Evolutionary conservation across 192 early-diverging fungal species (phyloP).

Genomic region (Podila minutissima): DNA sequence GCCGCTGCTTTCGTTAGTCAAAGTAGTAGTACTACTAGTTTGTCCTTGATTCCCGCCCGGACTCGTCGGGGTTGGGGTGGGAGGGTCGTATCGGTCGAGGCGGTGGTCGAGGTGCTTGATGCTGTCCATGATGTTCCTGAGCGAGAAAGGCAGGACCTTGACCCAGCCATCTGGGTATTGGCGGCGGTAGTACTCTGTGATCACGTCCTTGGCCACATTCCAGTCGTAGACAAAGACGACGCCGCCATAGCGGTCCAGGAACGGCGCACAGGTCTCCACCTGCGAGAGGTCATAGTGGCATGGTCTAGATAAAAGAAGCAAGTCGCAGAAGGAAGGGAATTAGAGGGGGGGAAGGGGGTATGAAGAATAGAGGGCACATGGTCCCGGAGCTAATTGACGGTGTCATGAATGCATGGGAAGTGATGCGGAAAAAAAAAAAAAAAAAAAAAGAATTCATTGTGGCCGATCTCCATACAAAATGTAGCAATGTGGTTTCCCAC

Average conservation of each 20-base stretch:
- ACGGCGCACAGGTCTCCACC: constrained; percentile 50
- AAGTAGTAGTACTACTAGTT: too few species aligned
- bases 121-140: constrained; percentile 35
- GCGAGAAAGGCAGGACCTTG: constrained; percentile 48
- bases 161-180: constrained; percentile 50
- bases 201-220: constrained; percentile 49
- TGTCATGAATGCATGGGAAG: too few species aligned
- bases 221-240: constrained; percentile 54
- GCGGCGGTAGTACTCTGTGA: constrained; percentile 46
- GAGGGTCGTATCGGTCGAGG: constrained; percentile 14
- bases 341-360: neutral
- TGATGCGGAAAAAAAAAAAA: too few species aligned
- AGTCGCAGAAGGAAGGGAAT: neutral
- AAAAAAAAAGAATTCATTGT: too few species aligned
- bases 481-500: too few species aligned
- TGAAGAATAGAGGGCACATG: neutral
- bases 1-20: too few species aligned
- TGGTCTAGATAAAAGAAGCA: constrained; percentile 20
- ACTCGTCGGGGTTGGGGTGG: neutral
- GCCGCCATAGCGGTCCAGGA: constrained; percentile 49
- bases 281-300: constrained; percentile 52
- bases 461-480: too few species aligned
- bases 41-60: too few species aligned
- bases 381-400: neutral
- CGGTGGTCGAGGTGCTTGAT: constrained; percentile 47